phyloP scores from a whole-genome alignment of 2,329 filamentous ascomycete species.

The Calonectria crousiana region DNA sequence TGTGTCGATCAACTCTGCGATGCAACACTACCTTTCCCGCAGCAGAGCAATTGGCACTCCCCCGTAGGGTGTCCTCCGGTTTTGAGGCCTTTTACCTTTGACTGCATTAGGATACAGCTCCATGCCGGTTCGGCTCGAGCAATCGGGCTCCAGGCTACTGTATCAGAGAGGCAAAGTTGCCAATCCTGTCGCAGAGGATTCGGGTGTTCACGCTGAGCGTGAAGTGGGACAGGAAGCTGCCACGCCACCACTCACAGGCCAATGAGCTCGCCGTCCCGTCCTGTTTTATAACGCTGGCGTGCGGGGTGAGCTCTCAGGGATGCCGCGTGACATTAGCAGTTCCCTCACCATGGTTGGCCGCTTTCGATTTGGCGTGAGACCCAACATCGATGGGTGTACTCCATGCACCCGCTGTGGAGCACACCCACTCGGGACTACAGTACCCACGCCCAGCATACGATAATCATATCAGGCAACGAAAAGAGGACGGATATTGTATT shows the following conservation, averaged over 20 bases:
- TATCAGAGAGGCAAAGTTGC: conserved; percentile 24
- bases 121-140: conserved; percentile 32
- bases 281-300: conserved; percentile 29
- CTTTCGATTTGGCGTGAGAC: conserved; percentile 7
- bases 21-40: conserved; percentile 28
- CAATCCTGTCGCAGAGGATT: conserved; percentile 24
- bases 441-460: conserved; percentile 38
- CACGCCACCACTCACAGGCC: conserved; percentile 27
- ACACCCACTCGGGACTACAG: conserved; percentile 26
- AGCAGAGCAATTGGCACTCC: conserved; percentile 4
- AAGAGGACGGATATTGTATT: conserved; percentile 18
- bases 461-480: conserved; percentile 39
- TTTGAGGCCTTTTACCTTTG: conserved; percentile 14
- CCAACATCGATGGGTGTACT: conserved; percentile 23
- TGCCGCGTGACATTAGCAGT: conserved; percentile 32
- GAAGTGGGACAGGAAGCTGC: conserved; percentile 26
- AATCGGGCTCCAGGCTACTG: conserved; percentile 11
- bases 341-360: conserved; percentile 30
- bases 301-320: conserved; percentile 38
- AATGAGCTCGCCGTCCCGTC: conserved; percentile 29
- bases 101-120: conserved; percentile 16
- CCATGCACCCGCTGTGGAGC: conserved; percentile 35
- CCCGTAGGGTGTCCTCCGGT: background rate
- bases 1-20: conserved; percentile 14
- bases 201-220: conserved; percentile 17